Conservation (phyloP, 169 alveolate genomes). For the Eimeria praecox region DNA sequence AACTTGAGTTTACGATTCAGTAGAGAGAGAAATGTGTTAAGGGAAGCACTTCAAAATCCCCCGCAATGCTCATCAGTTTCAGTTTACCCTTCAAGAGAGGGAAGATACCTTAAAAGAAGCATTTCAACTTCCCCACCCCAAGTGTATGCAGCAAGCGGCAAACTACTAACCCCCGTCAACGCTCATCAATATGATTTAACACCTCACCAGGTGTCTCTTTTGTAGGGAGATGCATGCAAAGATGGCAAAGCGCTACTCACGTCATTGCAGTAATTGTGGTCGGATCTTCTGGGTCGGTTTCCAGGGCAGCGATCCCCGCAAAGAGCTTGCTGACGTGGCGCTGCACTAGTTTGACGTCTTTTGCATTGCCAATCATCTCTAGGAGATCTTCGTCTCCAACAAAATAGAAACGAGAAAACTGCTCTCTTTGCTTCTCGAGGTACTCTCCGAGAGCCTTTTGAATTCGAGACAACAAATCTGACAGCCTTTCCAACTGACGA, state of each 20-base stretch:
- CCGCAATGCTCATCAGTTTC: neutral
- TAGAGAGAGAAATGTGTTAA: too few relatives aligned
- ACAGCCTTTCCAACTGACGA: constrained; percentile 95
- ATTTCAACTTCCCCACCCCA: too few relatives aligned
- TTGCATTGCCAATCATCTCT: constrained; percentile 98
- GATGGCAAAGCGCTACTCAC: constrained; percentile 2
- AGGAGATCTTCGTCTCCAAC: constrained; percentile 98
- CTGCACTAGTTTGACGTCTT: constrained; percentile 96
- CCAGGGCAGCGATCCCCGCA: constrained; percentile 96
- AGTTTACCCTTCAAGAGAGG: neutral
- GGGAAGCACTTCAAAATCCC: neutral
- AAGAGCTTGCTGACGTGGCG: constrained; percentile 98
- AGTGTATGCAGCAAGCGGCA: too few relatives aligned
- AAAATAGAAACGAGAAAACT: constrained; percentile 99
- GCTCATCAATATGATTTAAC: neutral
- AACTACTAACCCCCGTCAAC: neutral
- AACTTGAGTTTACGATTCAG: too few relatives aligned
- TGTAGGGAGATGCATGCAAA: neutral
- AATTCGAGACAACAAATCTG: constrained; percentile 95
- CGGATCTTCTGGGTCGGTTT: constrained; percentile 77
- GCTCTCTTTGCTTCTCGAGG: constrained; percentile 97
- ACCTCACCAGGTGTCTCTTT: neutral
- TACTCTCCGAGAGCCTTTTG: constrained; percentile 98
- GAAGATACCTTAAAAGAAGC: too few relatives aligned
- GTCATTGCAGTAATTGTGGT: constrained; percentile 76